Base-by-base conservation (phyloP, 2,329 filamentous ascomycete species). In the Geosmithia putterillii region DNA sequence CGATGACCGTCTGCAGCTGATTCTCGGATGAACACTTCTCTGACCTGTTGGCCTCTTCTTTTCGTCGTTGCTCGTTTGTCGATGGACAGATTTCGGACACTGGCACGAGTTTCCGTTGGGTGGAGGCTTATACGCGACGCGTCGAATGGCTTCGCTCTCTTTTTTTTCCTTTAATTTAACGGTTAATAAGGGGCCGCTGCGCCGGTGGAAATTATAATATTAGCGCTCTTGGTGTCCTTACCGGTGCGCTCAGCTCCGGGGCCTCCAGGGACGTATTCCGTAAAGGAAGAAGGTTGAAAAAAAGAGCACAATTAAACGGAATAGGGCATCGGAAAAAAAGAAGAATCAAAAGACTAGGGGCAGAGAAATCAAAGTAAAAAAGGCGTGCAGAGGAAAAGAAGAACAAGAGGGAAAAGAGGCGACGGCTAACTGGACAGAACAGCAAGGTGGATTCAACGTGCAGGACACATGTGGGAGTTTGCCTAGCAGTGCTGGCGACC, bases 1-100 rank as follows among this genome's bases (percentile, higher is more conserved):
- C 51, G 57, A 48, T 53, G 57, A 61, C 75, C 74, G 74, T 69
- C 75, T 74, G 73, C 71, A 66, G 64, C 74, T 73, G 71, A 70
- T 61, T 67, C 72, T 76, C 71, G n/a, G 34, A 43, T 37, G 42
- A 37, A 37, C 42, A 36, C 45, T 53, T 55, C 50, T 52, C 47
- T 45, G 51, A 42, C 49, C 47, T 46, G 44, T 42, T 4, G 20
- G 32, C 32, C 20, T 37, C 12, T 20, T 42, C 42, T 18, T 37
- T 15, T 9, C 12, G 19, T 34, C 5, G 8, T 37, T 38, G 35
- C 15, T 18, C n/a, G 28, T 17, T 25, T 34, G 42, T 39, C 37
- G 19, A 17, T 25, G 42, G 28, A 32, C 28, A 32, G 28, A 32
- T 32, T 32, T 32, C 28, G 28, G 28, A 14, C 28, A 32, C 6